Base-by-base conservation (phyloP, 2,329 filamentous ascomycete genomes). In the Lasiodiplodia sp. region DNA sequence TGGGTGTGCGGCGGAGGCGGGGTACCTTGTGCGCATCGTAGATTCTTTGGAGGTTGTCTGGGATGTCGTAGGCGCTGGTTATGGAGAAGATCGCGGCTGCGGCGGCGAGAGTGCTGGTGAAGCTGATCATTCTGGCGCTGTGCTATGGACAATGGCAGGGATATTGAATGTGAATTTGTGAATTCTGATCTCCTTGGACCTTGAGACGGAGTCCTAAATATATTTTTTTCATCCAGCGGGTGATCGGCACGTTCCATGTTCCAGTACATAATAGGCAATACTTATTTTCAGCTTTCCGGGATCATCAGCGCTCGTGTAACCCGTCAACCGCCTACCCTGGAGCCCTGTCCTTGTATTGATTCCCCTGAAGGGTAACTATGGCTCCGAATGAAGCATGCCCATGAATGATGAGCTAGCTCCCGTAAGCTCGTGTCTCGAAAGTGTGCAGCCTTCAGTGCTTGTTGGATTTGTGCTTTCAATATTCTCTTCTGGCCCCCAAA, bases 21-120 rank as follows among this genome's bases (percentile, higher is more conserved):
- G 18, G 55, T 37, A 21, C 55, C 31, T 57, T 57, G 55, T 38
- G 55, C 14, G 55, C 55, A n/a, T 57, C 34, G 16, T 38, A 57
- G 31, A 57, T 57, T 21, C 37, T 37, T 21, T 57, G 55, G 31
- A 57, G 28, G 31, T 57, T 38, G 4, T 31, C 55, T 28, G 55
- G 55, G 31, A 57, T 7, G 18, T 57, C 55, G 18, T 57, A 57
- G 31, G 55, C 55, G 34, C 23, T 57, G 25, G 31, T n/a, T 10
- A 38, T 6, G 0, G 55, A 57, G 12, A 38, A 4, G 31, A 37
- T 8, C 18, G 55, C 55, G 18, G 55, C 34, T n/a, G 55, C 21
- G 55, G 31, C 55, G 6, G 18, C 18, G 18, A 38, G 16, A 10
- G 55, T 57, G 31, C 18, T 40, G 55, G 55, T 37, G 55, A 57